Percentiles rank a stretch among this genome's conserved stretches.
phyloP scores from a whole-genome alignment of 208 protist genomes.

The Wallacemonas sp. region DNA sequence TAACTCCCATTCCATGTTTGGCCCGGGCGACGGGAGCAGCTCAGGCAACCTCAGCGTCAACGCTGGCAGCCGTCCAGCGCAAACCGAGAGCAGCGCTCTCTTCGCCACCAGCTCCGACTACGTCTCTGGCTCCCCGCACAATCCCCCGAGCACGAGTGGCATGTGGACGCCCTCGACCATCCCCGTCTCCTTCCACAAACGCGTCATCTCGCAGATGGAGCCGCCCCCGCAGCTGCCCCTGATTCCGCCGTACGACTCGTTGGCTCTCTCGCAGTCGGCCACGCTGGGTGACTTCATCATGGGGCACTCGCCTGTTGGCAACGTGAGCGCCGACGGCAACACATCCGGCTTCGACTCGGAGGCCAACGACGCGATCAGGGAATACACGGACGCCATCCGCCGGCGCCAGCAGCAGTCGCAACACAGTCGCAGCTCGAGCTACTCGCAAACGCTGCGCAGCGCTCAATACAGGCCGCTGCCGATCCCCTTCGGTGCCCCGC shows the following conservation, averaged over 20 bases:
- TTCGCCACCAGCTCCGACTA: not conserved
- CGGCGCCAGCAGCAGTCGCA: not conserved
- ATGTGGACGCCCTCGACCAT: not conserved
- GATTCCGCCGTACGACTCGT: slow-evolving; percentile 8
- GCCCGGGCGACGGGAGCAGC: not conserved
- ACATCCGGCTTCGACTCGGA: slow-evolving; percentile 2
- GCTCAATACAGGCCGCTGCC: slow-evolving; percentile 1
- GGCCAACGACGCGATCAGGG: slow-evolving; percentile 4
- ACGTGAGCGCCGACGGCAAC: not conserved
- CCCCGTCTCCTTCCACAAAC: not conserved
- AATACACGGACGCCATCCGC: slow-evolving; percentile 13
- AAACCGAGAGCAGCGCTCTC: not conserved
- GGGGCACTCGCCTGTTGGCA: slow-evolving; percentile 8
- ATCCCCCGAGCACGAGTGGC: not conserved
- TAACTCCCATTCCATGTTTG: not conserved
- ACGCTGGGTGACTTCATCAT: slow-evolving; percentile 14
- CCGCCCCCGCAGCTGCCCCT: slow-evolving; percentile 2
- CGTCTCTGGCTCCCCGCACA: not conserved
- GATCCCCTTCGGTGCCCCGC: slow-evolving; percentile 3
- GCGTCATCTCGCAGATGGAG: not conserved
- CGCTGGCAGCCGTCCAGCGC: not conserved
- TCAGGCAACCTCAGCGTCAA: not conserved
- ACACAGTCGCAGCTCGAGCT: slow-evolving; percentile 1
- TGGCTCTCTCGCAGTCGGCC: not conserved
- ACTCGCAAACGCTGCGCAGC: not conserved